These are phyloP conservation scores for Stenogyne calaminthoides DNA, from an alignment of 305 asterid species.

Conservation along the genomic window DNA sequence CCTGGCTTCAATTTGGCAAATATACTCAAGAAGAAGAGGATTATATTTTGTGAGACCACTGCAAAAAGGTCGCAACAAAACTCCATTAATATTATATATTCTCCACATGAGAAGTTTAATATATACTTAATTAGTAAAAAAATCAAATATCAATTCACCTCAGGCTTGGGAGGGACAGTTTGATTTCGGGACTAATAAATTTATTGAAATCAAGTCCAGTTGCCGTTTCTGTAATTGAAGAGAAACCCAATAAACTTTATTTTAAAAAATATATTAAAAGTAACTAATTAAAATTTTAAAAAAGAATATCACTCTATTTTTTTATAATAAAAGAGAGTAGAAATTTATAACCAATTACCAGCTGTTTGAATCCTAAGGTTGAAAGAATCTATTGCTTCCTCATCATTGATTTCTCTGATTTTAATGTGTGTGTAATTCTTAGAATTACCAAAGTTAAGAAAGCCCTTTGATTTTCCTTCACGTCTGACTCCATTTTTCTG, in stretches of 20 bases:
- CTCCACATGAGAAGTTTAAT: background rate
- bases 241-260: background rate
- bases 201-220: background rate
- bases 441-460: background rate
- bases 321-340: background rate
- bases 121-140: background rate
- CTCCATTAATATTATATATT: too few species aligned
- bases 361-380: constrained; percentile 5
- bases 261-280: too few species aligned
- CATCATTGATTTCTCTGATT: background rate
- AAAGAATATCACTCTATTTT: too few species aligned
- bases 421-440: background rate
- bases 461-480: background rate
- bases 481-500: background rate
- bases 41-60: constrained; percentile 17
- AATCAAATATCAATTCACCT: background rate
- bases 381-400: background rate
- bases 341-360: background rate
- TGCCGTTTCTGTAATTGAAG: background rate
- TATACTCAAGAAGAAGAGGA: constrained; percentile 13
- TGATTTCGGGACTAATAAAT: background rate
- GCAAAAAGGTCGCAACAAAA: background rate
- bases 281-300: too few species aligned
- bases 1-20: constrained; percentile 20
- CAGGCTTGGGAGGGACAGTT: constrained; percentile 18